Conservation (phyloP, 2,329 filamentous ascomycete species). For the Pseudonectria buxi region DNA sequence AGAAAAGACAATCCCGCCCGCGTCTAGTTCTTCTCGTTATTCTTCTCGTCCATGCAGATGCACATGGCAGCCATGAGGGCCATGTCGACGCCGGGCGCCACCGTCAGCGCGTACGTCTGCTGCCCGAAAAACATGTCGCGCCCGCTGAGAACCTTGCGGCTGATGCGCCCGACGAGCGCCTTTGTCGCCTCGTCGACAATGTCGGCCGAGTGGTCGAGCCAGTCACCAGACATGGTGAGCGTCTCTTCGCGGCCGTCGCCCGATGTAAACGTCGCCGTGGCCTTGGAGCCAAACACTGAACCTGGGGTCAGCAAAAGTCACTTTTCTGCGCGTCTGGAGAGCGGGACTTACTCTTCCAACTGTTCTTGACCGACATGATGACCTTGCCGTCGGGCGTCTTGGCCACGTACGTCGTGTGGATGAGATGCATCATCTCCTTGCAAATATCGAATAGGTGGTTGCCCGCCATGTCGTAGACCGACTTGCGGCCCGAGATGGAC, state of each 20-base stretch:
- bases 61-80: slow-evolving; percentile 60
- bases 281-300: slow-evolving; percentile 47
- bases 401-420: slow-evolving; percentile 44
- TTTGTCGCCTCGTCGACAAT: slow-evolving; percentile 48
- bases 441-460: slow-evolving; percentile 52
- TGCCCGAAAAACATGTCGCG: slow-evolving; percentile 52
- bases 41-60: slow-evolving; percentile 61
- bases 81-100: slow-evolving; percentile 61
- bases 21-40: slow-evolving; percentile 29
- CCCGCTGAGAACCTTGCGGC: slow-evolving; percentile 50
- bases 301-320: slow-evolving; percentile 3
- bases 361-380: slow-evolving; percentile 50
- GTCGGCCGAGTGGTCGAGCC: slow-evolving; percentile 48
- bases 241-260: slow-evolving; percentile 34
- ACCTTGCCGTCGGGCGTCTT: slow-evolving; percentile 39
- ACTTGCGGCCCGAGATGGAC: slow-evolving; percentile 48
- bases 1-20: too few species aligned
- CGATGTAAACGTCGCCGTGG: slow-evolving; percentile 51
- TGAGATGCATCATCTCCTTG: slow-evolving; percentile 45
- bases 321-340: slow-evolving; percentile 1
- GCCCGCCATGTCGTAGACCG: slow-evolving; percentile 45
- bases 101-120: slow-evolving; percentile 58
- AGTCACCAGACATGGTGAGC: slow-evolving; percentile 55
- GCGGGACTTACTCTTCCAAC: slow-evolving; percentile 40
- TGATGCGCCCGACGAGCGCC: slow-evolving; percentile 49